Conservation (phyloP, 106 monocot species). For the Narthecium ossifragum region DNA sequence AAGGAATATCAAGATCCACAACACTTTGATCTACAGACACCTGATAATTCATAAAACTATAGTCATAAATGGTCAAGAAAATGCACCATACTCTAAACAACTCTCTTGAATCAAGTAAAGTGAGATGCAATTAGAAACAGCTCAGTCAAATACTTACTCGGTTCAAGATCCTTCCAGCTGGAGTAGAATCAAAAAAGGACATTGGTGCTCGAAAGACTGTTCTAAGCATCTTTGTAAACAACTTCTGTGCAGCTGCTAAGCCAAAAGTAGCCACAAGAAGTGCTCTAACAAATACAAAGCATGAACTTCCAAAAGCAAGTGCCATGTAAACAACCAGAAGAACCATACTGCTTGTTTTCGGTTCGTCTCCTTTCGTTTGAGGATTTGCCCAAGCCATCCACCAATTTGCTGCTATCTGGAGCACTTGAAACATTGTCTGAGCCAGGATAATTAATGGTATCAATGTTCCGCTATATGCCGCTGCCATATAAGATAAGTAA, state of each 20-base stretch:
- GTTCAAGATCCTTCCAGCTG: conserved; percentile 87
- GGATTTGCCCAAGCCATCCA: conserved; percentile 99
- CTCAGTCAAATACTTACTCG: conserved; percentile 43
- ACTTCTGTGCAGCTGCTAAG: conserved; percentile 85
- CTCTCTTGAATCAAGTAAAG: neutral
- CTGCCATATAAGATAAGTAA: conserved; percentile 94
- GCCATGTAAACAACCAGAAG: conserved; percentile 93
- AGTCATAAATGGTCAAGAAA: neutral
- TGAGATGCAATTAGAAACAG: neutral
- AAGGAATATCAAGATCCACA: conserved; percentile 96
- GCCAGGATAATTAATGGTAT: conserved; percentile 90
- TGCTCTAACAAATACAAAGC: conserved; percentile 84
- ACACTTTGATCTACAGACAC: conserved; percentile 99
- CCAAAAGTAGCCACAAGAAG: conserved; percentile 97
- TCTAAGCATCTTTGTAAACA: conserved; percentile 84
- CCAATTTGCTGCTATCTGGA: conserved; percentile 97
- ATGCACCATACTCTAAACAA: neutral
- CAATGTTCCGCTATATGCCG: conserved; percentile 81
- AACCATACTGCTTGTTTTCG: conserved; percentile 62
- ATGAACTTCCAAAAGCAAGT: conserved; percentile 94
- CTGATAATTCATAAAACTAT: conserved; percentile 38
- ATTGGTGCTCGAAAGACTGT: conserved; percentile 86
- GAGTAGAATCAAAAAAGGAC: conserved; percentile 98
- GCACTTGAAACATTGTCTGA: conserved; percentile 77
- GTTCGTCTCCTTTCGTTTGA: conserved; percentile 73